Conservation (phyloP, 148 eudicot species). For the Rhododendron griersonianum region DNA sequence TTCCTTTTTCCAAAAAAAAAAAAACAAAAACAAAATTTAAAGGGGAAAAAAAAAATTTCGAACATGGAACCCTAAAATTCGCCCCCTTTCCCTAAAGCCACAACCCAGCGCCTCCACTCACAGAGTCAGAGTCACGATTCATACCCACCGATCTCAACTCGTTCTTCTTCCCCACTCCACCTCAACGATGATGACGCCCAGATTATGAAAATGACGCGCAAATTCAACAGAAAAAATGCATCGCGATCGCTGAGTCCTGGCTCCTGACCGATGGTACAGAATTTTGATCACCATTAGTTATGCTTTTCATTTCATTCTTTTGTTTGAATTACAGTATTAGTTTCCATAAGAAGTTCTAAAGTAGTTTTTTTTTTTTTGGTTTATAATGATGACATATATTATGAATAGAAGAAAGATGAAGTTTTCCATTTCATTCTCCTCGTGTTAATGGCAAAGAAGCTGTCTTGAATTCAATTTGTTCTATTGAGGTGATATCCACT, state of each 20-base stretch:
- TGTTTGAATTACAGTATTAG: not conserved
- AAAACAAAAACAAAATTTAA: not conserved
- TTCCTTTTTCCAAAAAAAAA: not conserved
- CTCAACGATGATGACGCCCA: not conserved
- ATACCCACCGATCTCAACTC: conserved; percentile 15
- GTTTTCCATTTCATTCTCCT: not conserved
- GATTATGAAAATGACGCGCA: conserved; percentile 1
- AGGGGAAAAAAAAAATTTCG: not conserved
- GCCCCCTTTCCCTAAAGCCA: not conserved
- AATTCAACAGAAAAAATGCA: not conserved
- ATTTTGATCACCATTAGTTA: not conserved
- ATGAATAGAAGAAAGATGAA: not conserved
- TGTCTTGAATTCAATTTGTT: not conserved
- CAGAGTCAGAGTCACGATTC: conserved; percentile 13
- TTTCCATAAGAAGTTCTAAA: not conserved
- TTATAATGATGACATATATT: not conserved
- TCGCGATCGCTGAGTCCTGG: not conserved
- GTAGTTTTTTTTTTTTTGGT: not conserved
- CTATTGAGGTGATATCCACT: not conserved
- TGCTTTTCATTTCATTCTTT: not conserved
- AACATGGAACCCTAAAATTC: conserved; percentile 14
- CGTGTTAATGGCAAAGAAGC: not conserved
- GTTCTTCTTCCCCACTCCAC: conserved; percentile 7
- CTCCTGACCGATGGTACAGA: no score
- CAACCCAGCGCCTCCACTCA: conserved; percentile 14